Evolutionary conservation across 2,329 filamentous ascomycete genomes (phyloP), one percentile per base, ranked within the genome.

Genomic region (Neoascochyta sp.): DNA sequence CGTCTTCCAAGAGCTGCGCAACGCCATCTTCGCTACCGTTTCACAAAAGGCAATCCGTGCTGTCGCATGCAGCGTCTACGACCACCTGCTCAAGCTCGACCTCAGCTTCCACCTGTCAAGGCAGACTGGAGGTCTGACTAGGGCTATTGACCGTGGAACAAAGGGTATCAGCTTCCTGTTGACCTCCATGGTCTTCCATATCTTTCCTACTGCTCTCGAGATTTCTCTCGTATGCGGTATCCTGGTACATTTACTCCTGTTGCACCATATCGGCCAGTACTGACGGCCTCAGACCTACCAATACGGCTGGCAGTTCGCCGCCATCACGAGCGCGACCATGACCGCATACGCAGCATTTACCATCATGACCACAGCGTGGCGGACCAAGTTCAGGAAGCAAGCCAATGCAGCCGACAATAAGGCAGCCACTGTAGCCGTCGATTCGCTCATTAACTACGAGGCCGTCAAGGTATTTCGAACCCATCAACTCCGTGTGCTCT

Each of bases 121-220:
- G 51, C 92, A 98, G 68, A 98, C 92, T 0, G 92, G 92, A 41
- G 92, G 92, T 2, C 67, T 98, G 43, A 96, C 90, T 2, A 75
- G 92, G 45, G 92, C 93, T 14, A 92, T 98, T 41, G 93, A 98
- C 58, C 80, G 93, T 41, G 92, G 92, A 56, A 98, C 92, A 12
- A 98, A 98, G 66, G 93, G 92, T 41, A 98, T 98, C 61, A 95
- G 87, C 70, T 98, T 96, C 63, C 64, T 98, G 46, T 72, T 98
- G 43, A 95, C 88, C 1, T 95, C 89, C 50, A 98, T 98, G 90
- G 87, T 98, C 16, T 96, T 98, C 53, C 92, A 98, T 61, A 83
- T 98, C 34, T 76, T 96, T 10, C 92, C 92, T 0, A 98, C 90
- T 0, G 86, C 88, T 0, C 67, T 98, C 17, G 92, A 98, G 60